Evolutionary conservation across 2,329 filamentous ascomycete genomes (phyloP), one percentile per base, ranked within the genome.

Genomic region (Colletotrichum filicis): DNA sequence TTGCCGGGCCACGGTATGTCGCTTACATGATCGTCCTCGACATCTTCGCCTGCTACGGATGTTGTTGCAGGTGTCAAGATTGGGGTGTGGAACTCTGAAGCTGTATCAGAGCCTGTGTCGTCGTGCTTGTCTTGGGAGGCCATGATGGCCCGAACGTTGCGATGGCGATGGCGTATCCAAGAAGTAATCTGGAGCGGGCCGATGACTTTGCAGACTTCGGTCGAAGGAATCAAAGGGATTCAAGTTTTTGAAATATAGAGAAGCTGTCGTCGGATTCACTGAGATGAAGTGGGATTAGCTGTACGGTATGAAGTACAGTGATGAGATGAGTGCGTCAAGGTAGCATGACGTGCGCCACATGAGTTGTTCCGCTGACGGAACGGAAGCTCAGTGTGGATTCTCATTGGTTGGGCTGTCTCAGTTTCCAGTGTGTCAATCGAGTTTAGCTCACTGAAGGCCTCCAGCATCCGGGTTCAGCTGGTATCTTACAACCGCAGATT

Each of bases 1-100:
- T 59, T 63, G 14, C 70, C 74, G 4, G 68, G 71, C 74, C 76
- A 78, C 4, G 76, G 76, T 1, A 77, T 35, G 0, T 64, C 70
- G 22, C 66, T 49, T 22, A 49, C 58, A n/a, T 32, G 68, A 6
- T 57, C 70, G 28, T 61, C 55, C 49, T 30, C 66, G 4, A 19
- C 0, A 7, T 22, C 28, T 1, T 66, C 64, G 16, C 28, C 19
- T 14, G 24, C 9, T 2, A 26, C 5, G n/a, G 30, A 11, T 4
- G 30, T 19, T 14, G 58, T 8, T 57, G 46, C 7, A 65, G 62
- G 49, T 11, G 62, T 66, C 5, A 7, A 16, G 4, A 19, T 3
- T 9, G 63, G 30, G 14, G 16, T 12, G 26, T 7, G 5, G 3
- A 32, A n/a, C 11, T 12, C 26, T 16, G 52, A 28, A 4, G 52